Evolutionary conservation across 306 rosid species (phyloP).

Genomic region (Castanospermum australe): DNA sequence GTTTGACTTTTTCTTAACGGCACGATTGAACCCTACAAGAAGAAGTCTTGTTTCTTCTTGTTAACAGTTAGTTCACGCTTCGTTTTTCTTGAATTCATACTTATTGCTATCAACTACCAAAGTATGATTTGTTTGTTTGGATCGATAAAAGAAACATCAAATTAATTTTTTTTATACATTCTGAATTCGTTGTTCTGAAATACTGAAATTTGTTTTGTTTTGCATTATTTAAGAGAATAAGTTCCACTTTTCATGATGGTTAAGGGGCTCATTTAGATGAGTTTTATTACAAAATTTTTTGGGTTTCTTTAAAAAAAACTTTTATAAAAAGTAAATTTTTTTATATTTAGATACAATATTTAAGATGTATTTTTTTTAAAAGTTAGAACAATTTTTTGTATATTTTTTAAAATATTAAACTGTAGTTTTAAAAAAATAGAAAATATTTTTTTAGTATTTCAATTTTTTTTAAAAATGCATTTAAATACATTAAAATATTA

Average conservation of each 20-base stretch:
- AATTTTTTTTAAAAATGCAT: too few relatives aligned
- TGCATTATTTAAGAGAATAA: background rate
- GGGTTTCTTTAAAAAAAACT: too few relatives aligned
- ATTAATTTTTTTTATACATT: background rate
- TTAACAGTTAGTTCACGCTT: constrained; percentile 13
- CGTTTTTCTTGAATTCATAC: constrained; percentile 17
- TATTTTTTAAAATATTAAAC: too few relatives aligned
- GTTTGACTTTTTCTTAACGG: background rate
- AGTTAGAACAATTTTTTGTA: too few relatives aligned
- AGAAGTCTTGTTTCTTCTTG: background rate
- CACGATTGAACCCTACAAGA: background rate
- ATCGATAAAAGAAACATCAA: background rate
- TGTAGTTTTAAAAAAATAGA: too few relatives aligned
- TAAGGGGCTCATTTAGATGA: too few relatives aligned
- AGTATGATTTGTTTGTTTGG: constrained; percentile 15
- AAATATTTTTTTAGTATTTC: too few relatives aligned
- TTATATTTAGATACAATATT: too few relatives aligned
- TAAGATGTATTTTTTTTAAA: too few relatives aligned
- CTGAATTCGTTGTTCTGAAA: background rate
- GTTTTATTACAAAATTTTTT: too few relatives aligned
- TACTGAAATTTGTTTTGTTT: background rate
- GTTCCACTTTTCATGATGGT: background rate
- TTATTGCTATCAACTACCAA: background rate
- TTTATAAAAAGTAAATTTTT: too few relatives aligned
- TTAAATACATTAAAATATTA: too few relatives aligned